Conservation (phyloP, 2,329 filamentous ascomycete species). For the Colletotrichum tofieldiae region DNA sequence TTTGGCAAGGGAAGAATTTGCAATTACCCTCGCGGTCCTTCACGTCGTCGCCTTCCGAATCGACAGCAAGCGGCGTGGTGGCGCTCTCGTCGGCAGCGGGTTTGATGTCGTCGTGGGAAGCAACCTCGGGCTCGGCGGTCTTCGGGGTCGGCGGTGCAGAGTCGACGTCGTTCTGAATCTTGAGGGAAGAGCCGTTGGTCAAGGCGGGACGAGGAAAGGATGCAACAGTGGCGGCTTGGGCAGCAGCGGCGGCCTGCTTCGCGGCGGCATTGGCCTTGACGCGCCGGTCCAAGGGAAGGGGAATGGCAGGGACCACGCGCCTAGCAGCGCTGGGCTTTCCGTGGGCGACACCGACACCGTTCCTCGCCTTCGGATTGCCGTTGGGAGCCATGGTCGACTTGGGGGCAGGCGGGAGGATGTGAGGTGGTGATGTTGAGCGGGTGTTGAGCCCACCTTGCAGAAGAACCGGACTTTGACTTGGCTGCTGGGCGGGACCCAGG, state of each 20-base stretch:
- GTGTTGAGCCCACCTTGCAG: slow-evolving; percentile 28
- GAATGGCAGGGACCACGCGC: slow-evolving; percentile 57
- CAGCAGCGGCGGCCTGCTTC: slow-evolving; percentile 53
- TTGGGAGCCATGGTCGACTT: slow-evolving; percentile 41
- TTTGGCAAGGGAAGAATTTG: not conserved
- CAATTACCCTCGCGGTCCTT: slow-evolving; percentile 30
- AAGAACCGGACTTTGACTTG: slow-evolving; percentile 21
- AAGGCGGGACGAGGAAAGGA: slow-evolving; percentile 30
- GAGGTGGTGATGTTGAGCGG: slow-evolving; percentile 28
- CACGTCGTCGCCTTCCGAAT: slow-evolving; percentile 3
- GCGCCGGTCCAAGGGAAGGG: slow-evolving; percentile 52
- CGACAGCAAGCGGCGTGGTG: not conserved
- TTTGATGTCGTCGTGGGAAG: slow-evolving; percentile 4
- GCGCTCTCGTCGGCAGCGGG: slow-evolving; percentile 5
- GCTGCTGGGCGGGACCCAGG: slow-evolving; percentile 18
- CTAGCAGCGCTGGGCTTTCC: slow-evolving; percentile 43
- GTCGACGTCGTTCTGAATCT: slow-evolving; percentile 42
- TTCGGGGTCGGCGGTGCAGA: slow-evolving; percentile 41
- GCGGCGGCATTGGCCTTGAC: slow-evolving; percentile 51
- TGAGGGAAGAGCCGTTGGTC: slow-evolving; percentile 44
- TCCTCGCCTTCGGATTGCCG: slow-evolving; percentile 41
- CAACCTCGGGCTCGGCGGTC: slow-evolving; percentile 16
- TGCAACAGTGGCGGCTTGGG: slow-evolving; percentile 43
- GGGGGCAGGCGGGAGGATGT: slow-evolving; percentile 27
- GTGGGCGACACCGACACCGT: slow-evolving; percentile 37